Base-by-base conservation (phyloP, 2,329 filamentous ascomycete genomes). In the Hypoxylon sp. region DNA sequence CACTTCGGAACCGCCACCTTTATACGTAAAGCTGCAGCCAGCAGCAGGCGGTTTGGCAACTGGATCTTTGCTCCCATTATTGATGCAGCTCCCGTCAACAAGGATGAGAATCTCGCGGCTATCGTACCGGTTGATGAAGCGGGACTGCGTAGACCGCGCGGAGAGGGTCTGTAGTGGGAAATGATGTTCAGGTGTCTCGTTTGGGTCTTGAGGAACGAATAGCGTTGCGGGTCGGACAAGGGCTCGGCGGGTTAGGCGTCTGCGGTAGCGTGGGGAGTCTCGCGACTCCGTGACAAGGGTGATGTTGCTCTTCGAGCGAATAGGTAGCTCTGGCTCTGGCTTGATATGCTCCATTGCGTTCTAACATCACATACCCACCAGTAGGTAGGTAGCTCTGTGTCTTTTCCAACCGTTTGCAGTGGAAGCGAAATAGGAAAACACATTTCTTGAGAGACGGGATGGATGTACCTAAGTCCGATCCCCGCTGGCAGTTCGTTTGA, bases 11-110 rank as follows among this genome's bases (percentile, higher is more conserved):
- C 65, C 64, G 23, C 61, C 21, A 2, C 67, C 72, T 43, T 75
- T 77, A 67, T 74, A 78, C 16, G 72, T 61, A 48, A 78, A 78
- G 52, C 75, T 73, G 57, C 74, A 75, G 19, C 75, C 76, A 7
- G 67, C 76, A 2, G 45, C 19, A 3, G 61, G 29, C 2, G 56
- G 45, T 37, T 61, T 55, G 12, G 61, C 41, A n/a, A 50, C 30
- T 23, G 63, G 69, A 21, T 61, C 45, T 11, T 54, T 43, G n/a
- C 78, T 76, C 11, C 75, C 74, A 61, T 82, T 81, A 60, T 79
- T 73, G 27, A 79, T 58, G 63, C 81, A 83, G 4, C 78, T 78
- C 8, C 81, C 81, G 60, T 81, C 79, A 8, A 80, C 75, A 60
- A 79, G 80, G 25, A 83, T 74, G 6, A 83, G 76, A 14, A 81